These are phyloP conservation scores for Candida nemodendra DNA, from an alignment of 805 yeast species.

Conservation along the genomic window DNA sequence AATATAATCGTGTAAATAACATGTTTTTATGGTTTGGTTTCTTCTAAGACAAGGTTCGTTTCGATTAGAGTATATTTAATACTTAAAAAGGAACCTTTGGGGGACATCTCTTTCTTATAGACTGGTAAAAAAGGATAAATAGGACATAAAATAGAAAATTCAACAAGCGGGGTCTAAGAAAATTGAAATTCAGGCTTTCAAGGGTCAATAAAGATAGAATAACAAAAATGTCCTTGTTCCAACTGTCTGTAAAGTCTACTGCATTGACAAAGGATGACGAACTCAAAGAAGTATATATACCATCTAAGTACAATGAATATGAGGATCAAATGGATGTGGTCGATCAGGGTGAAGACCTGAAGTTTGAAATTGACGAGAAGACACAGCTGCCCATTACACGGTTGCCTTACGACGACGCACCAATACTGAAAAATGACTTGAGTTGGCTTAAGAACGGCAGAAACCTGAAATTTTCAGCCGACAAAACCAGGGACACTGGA, in stretches of 20 bases:
- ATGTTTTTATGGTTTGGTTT: neutral
- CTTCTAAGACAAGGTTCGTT: too few relatives aligned
- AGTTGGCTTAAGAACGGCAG: conserved; percentile 36
- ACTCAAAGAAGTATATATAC: conserved; percentile 14
- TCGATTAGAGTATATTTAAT: too few relatives aligned
- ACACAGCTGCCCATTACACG: conserved; percentile 31
- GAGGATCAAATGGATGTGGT: conserved; percentile 18
- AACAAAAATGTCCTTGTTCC: neutral
- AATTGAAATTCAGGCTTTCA: too few relatives aligned
- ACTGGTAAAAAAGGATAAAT: too few relatives aligned
- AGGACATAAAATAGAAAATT: too few relatives aligned
- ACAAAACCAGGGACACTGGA: conserved; percentile 43
- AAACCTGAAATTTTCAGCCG: conserved; percentile 44
- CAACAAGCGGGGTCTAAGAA: too few relatives aligned
- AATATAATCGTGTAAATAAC: conserved; percentile 5
- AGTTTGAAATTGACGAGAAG: conserved; percentile 22
- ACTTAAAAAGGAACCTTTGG: neutral
- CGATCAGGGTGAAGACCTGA: conserved; percentile 17
- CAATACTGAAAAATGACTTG: conserved; percentile 27
- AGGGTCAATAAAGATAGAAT: too few relatives aligned
- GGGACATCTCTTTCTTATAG: too few relatives aligned
- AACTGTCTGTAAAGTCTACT: neutral
- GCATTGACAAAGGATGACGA: conserved; percentile 8
- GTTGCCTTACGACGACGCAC: conserved; percentile 36
- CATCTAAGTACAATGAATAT: conserved; percentile 23